Evolutionary conservation across 768 basidiomycete species (phyloP).

Genomic region (Leccinum variicolor): DNA sequence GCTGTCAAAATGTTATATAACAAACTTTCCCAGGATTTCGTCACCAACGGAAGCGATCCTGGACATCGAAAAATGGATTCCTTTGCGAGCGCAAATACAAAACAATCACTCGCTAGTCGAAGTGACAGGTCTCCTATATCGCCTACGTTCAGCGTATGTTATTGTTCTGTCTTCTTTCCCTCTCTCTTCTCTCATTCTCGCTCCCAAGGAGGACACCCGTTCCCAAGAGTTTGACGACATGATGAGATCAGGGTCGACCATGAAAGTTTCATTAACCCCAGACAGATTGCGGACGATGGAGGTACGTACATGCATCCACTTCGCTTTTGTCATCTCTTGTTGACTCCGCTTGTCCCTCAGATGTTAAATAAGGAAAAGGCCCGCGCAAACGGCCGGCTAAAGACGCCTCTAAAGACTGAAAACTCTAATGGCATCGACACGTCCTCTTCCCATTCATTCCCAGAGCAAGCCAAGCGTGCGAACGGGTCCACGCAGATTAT

Average conservation of each 20-base stretch:
- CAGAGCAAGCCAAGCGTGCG: conserved; percentile 24
- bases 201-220: conserved; percentile 48
- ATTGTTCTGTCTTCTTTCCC: conserved; percentile 2
- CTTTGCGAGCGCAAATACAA: conserved; percentile 47
- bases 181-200: background rate
- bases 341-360: conserved; percentile 32
- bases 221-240: conserved; percentile 90
- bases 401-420: conserved; percentile 19
- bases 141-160: conserved; percentile 32
- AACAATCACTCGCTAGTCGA: conserved; percentile 32
- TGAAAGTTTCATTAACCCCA: conserved; percentile 95
- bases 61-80: conserved; percentile 58
- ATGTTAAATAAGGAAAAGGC: conserved; percentile 74
- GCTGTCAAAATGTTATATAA: conserved; percentile 55
- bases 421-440: conserved; percentile 19
- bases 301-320: conserved; percentile 47
- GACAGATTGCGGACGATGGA: conserved; percentile 92
- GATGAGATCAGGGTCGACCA: conserved; percentile 84
- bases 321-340: conserved; percentile 14
- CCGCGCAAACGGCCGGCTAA: conserved; percentile 30
- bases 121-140: conserved; percentile 35
- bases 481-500: conserved; percentile 42
- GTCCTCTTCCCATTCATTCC: conserved; percentile 10
- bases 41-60: conserved; percentile 38
- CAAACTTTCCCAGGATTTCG: conserved; percentile 39